Percentiles rank a stretch among this genome's conserved stretches.
Conservation (phyloP, 73 alveolate species). For the Paramecium tetraurelia region DNA sequence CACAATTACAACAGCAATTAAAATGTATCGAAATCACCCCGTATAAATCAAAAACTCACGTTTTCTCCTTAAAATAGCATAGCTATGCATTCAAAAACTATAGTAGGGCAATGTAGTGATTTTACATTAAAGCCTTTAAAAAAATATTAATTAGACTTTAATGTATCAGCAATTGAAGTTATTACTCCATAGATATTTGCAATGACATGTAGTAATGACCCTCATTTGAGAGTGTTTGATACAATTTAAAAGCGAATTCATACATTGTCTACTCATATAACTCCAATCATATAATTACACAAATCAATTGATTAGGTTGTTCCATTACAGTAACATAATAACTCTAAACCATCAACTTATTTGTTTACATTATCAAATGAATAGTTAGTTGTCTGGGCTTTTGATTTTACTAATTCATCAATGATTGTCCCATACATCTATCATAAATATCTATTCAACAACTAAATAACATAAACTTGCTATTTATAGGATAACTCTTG, state of each 20-base stretch:
- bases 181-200: neutral
- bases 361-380: constrained; percentile 1
- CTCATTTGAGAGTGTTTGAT: constrained; percentile 43
- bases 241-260: constrained; percentile 13
- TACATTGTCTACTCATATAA: constrained; percentile 15
- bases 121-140: constrained; percentile 17
- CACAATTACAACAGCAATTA: neutral
- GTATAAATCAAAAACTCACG: neutral
- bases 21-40: neutral
- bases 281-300: neutral
- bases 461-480: neutral
- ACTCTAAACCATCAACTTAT: neutral
- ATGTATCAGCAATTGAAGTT: constrained; percentile 30
- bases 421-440: constrained; percentile 10
- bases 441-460: neutral
- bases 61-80: neutral
- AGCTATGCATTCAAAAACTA: neutral
- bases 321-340: neutral
- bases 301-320: neutral
- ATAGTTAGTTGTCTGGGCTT: neutral
- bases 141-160: constrained; percentile 33
- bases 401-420: neutral
- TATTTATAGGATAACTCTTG: constrained; percentile 37
- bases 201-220: constrained; percentile 34
- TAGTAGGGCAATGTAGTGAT: constrained; percentile 20